These are phyloP conservation scores for Aspergillus conjunctus DNA, from an alignment of 495 filamentous ascomycete species.

Conservation along the genomic window DNA sequence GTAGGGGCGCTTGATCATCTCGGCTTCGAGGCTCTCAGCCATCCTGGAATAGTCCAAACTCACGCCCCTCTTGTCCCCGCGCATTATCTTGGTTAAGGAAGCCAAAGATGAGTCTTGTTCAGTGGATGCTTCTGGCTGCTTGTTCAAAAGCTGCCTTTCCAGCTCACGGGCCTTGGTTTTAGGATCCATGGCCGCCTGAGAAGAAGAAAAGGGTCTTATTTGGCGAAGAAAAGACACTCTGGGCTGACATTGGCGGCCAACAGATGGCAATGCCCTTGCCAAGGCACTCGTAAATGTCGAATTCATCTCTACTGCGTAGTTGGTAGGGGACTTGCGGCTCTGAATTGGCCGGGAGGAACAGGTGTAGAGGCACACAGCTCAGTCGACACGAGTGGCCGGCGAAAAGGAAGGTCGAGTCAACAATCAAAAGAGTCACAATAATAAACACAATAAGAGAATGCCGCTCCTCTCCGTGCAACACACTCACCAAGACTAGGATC, in stretches of 20 bases:
- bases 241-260: conserved; percentile 37
- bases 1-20: conserved; percentile 43
- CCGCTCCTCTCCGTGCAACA: background rate
- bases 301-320: conserved; percentile 36
- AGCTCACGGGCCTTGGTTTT: conserved; percentile 29
- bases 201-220: conserved; percentile 35
- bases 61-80: conserved; percentile 28
- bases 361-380: background rate
- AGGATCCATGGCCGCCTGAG: conserved; percentile 21
- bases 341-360: background rate
- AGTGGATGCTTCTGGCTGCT: conserved; percentile 18
- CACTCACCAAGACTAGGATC: background rate
- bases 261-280: conserved; percentile 38
- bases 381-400: background rate
- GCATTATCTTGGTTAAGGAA: conserved; percentile 40
- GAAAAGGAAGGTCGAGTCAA: background rate
- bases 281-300: conserved; percentile 38
- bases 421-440: background rate
- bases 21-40: conserved; percentile 41
- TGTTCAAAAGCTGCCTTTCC: conserved; percentile 38
- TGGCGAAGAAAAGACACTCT: conserved; percentile 21
- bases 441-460: background rate
- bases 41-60: conserved; percentile 35
- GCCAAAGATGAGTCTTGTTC: conserved; percentile 33
- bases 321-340: conserved; percentile 1